Conservation (phyloP, 1,139 yeast genomes). For the Taphrina flavorubra region DNA sequence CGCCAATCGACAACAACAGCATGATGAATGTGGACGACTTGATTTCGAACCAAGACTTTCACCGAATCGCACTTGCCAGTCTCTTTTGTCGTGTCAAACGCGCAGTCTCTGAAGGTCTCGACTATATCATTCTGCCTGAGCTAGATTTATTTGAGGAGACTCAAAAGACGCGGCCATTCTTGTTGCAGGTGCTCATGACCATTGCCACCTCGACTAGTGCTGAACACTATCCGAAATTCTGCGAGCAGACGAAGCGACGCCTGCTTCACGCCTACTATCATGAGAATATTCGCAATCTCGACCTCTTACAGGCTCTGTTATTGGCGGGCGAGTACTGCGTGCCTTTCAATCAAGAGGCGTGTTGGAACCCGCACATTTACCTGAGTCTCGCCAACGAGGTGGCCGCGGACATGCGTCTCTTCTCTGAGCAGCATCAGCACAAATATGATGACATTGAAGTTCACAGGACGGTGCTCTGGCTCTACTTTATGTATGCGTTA, state of each 20-base stretch:
- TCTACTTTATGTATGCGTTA: constrained; percentile 1
- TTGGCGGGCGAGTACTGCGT: constrained; percentile 12
- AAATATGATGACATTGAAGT: not conserved
- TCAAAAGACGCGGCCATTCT: not conserved
- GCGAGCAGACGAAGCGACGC: constrained; percentile 14
- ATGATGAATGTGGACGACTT: not conserved
- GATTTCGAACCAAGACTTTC: not conserved
- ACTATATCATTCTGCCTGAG: not conserved
- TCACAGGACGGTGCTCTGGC: constrained; percentile 8
- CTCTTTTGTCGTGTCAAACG: constrained; percentile 11
- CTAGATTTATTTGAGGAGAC: not conserved
- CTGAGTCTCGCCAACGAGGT: constrained; percentile 11
- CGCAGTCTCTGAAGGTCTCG: not conserved
- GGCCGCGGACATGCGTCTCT: constrained; percentile 4
- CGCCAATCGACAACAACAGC: not conserved
- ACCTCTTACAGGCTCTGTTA: constrained; percentile 1
- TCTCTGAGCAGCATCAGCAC: not conserved
- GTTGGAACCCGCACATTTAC: constrained; percentile 11
- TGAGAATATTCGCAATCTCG: constrained; percentile 3
- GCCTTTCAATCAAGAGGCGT: constrained; percentile 2
- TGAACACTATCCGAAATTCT: not conserved
- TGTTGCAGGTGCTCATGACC: constrained; percentile 11
- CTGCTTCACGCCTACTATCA: constrained; percentile 7
- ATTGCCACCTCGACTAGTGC: constrained; percentile 6
- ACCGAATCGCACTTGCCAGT: not conserved